Base-by-base conservation (phyloP, 257 asterid genomes). In the Przewalskia tangutica region DNA sequence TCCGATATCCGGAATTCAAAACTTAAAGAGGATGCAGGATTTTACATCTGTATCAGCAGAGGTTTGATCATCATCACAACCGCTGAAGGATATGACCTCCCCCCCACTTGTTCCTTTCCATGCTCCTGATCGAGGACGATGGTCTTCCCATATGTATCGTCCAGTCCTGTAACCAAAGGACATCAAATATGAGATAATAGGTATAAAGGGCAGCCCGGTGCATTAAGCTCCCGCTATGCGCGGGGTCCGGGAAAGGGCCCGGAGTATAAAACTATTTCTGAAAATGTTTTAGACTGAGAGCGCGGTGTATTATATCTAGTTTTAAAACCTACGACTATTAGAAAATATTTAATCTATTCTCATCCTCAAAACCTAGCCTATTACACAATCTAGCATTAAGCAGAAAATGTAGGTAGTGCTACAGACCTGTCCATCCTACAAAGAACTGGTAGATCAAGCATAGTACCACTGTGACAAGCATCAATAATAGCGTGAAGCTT, bases 41-140 rank as follows among this genome's bases (percentile, higher is more conserved):
- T 86, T 86, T 91, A 94, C 99, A 53, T 89, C 65, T 48, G 98
- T 94, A 86, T 96, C 99, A 40, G 97, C 98, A 60, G 99, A 86
- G 36, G 93, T 91, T 88, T 96, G 99, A 87, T 94, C 85, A 82
- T 96, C 99, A 53, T 93, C 97, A 80, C 99, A 96, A 27, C 99
- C 98, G 79, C 98, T 96, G 85, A 96, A 96, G 42, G 98, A 96
- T 84, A 96, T 89, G 77, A 88, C 98, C 84, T 96, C 99, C 79
- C 99, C 99, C 14, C 99, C 98, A 27, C 89, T 94, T 38, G 99
- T 91, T 66, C 99, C 99, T 90, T 94, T 96, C 98, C 97, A 96
- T 7, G 88, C 64, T 14, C 99, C 98, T 38, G 99, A 84, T 77
- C 83, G 88, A 17, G 99, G 99, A 9, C 99, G 98, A 82, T 96